Evolutionary conservation across 371 early-diverging fungal species (phyloP).

Genomic region (Mortierella sp.): DNA sequence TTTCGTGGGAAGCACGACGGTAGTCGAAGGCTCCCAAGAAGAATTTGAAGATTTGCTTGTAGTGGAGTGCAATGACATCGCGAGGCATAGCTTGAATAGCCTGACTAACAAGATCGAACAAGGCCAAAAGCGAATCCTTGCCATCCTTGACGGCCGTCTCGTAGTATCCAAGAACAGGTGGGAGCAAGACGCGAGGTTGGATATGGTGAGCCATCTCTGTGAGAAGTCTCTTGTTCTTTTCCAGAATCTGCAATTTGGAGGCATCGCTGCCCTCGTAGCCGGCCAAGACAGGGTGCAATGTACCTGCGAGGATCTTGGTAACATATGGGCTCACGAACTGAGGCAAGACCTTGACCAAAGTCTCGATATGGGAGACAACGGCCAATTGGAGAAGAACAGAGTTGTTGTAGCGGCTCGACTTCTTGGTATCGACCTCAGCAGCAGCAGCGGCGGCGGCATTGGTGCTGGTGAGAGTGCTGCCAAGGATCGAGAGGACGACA

Average conservation of each 20-base stretch:
- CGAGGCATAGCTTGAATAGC: conserved; percentile 75
- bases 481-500: conserved; percentile 58
- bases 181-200: conserved; percentile 78
- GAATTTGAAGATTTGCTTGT: conserved; percentile 89
- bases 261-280: conserved; percentile 59
- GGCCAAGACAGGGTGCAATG: conserved; percentile 70
- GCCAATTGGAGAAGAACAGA: conserved; percentile 66
- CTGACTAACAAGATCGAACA: conserved; percentile 74
- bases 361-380: conserved; percentile 78
- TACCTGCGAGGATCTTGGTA: conserved; percentile 65
- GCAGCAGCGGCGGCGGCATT: conserved; percentile 37
- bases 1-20: conserved; percentile 58
- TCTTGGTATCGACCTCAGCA: conserved; percentile 32
- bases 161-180: conserved; percentile 75
- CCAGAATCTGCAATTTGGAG: conserved; percentile 61
- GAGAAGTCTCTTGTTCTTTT: conserved; percentile 67
- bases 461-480: conserved; percentile 32
- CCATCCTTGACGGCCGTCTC: conserved; percentile 70
- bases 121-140: conserved; percentile 62
- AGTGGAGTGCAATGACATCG: conserved; percentile 73
- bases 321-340: conserved; percentile 90
- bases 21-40: conserved; percentile 82
- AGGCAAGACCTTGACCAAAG: conserved; percentile 78
- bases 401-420: conserved; percentile 52
- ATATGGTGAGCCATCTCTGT: conserved; percentile 69